These are phyloP conservation scores for barrel medic (Medicago truncatula) DNA, from an alignment of 306 rosid species.

Conservation along the genomic window DNA sequence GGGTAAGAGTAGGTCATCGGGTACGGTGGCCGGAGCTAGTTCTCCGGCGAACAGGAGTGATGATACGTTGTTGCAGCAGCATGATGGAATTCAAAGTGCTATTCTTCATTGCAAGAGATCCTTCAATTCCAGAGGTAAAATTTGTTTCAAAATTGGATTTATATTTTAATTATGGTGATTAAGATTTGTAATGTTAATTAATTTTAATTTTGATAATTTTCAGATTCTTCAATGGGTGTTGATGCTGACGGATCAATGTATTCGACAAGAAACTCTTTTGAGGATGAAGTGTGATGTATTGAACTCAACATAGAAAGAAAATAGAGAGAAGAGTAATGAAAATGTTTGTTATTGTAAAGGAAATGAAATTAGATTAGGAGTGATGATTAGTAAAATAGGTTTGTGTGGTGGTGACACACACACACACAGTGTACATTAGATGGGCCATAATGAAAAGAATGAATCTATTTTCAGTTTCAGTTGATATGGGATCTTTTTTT, in stretches of 20 bases:
- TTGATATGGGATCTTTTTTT: conserved; percentile 44
- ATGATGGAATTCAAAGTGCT: conserved; percentile 93
- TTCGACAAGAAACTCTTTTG: conserved; percentile 56
- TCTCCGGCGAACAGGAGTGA: conserved; percentile 63
- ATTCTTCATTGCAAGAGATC: conserved; percentile 94
- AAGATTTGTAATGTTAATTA: not conserved
- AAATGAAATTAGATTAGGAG: conserved; percentile 30
- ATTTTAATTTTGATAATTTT: not conserved
- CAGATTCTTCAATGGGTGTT: conserved; percentile 49
- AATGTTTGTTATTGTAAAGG: conserved; percentile 17
- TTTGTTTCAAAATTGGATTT: not conserved
- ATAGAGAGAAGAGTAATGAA: conserved; percentile 10
- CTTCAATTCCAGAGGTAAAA: conserved; percentile 62
- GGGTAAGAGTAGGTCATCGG: conserved; percentile 77
- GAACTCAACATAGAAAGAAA: no score
- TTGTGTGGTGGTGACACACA: conserved; percentile 28
- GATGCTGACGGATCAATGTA: conserved; percentile 47
- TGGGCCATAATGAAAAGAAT: conserved; percentile 59
- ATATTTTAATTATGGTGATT: not conserved
- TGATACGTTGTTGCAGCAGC: conserved; percentile 72
- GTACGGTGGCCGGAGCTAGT: conserved; percentile 43
- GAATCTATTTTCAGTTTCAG: conserved; percentile 41
- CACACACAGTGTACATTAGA: conserved; percentile 51
- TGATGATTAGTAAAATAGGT: conserved; percentile 42
- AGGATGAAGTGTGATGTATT: conserved; percentile 35